phyloP scores from a whole-genome alignment of 257 asterid genomes.

The Cordia subcordata region DNA sequence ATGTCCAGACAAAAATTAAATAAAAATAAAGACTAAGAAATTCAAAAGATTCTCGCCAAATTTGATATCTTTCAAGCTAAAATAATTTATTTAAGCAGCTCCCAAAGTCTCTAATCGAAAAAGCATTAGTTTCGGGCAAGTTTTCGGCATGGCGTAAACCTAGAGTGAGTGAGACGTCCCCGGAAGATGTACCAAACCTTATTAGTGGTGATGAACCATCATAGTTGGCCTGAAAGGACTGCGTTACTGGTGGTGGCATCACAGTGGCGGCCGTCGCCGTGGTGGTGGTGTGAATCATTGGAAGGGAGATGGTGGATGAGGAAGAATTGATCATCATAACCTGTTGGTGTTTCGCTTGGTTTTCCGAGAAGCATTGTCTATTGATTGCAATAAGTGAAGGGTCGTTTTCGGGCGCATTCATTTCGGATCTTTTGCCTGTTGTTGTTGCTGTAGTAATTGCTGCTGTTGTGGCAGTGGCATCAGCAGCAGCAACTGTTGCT shows the following conservation, averaged over 20 bases:
- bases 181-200: slow-evolving; percentile 64
- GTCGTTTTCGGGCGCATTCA: slow-evolving; percentile 54
- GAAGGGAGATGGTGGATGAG: slow-evolving; percentile 11
- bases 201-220: slow-evolving; percentile 54
- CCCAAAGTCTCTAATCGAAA: slow-evolving; percentile 65
- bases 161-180: slow-evolving; percentile 92
- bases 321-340: slow-evolving; percentile 10
- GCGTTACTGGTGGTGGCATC: slow-evolving; percentile 13
- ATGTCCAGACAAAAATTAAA: slow-evolving; percentile 15
- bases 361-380: slow-evolving; percentile 43
- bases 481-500: too few species aligned
- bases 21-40: neutral
- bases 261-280: slow-evolving; percentile 14
- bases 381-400: slow-evolving; percentile 54
- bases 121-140: slow-evolving; percentile 65
- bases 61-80: neutral
- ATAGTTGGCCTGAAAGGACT: slow-evolving; percentile 23
- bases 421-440: slow-evolving; percentile 39
- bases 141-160: slow-evolving; percentile 96
- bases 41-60: slow-evolving; percentile 2
- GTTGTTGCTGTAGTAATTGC: slow-evolving; percentile 21
- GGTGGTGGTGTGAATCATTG: slow-evolving; percentile 8
- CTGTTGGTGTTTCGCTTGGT: slow-evolving; percentile 25
- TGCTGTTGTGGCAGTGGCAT: slow-evolving; percentile 17
- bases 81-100: slow-evolving; percentile 8